Percentiles rank a stretch among this genome's conserved stretches.
Evolutionary conservation across 352 stramenopile genomes (phyloP).

Genomic region (Pythium dissotocum): DNA sequence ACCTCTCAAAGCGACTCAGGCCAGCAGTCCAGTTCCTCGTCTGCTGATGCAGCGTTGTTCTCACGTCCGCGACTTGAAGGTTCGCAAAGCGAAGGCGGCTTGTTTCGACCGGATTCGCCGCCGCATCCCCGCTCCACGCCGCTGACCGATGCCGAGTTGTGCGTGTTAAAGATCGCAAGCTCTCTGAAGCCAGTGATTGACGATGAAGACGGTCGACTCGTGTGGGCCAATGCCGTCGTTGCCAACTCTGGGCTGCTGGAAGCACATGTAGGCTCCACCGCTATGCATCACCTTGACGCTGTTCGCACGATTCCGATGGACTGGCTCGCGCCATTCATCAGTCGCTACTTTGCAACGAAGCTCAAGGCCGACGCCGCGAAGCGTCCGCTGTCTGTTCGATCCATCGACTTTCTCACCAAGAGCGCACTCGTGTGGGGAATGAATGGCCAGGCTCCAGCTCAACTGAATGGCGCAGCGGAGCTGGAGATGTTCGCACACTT

Average conservation of each 20-base stretch:
- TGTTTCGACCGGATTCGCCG: constrained; percentile 26
- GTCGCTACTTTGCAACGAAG: constrained; percentile 79
- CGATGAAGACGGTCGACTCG: constrained; percentile 50
- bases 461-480: constrained; percentile 46
- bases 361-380: constrained; percentile 64
- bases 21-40: neutral
- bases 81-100: constrained; percentile 46
- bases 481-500: constrained; percentile 72
- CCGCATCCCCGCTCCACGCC: neutral
- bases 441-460: constrained; percentile 33
- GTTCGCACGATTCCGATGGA: constrained; percentile 54
- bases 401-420: constrained; percentile 79
- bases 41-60: neutral
- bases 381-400: constrained; percentile 66
- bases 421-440: constrained; percentile 69
- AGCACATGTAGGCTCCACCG: constrained; percentile 25
- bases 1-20: constrained; percentile 26
- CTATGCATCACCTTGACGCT: constrained; percentile 44
- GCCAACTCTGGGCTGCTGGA: constrained; percentile 34
- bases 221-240: constrained; percentile 73
- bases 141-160: constrained; percentile 40
- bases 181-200: constrained; percentile 42
- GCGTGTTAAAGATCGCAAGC: constrained; percentile 54
- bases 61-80: constrained; percentile 18
- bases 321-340: constrained; percentile 64